These are phyloP conservation scores for Albugo laibachii DNA, from an alignment of 352 stramenopile genomes.

Conservation along the genomic window DNA sequence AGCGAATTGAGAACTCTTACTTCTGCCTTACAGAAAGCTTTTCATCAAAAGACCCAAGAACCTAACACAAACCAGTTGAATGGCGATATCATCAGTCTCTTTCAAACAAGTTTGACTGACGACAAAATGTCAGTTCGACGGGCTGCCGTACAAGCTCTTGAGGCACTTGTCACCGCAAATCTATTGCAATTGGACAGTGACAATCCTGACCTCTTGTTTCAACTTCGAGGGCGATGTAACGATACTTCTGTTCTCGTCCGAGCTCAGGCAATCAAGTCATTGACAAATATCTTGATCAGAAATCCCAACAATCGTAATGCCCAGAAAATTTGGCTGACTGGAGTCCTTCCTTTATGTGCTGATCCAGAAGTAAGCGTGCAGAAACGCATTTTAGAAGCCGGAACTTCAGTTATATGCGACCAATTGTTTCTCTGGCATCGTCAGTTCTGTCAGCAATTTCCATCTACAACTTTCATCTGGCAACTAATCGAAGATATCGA, in stretches of 20 bases:
- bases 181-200: background rate
- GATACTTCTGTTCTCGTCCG: constrained; percentile 60
- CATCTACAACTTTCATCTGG: constrained; percentile 28
- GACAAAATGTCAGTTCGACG: constrained; percentile 73
- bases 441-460: constrained; percentile 12
- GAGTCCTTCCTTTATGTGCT: constrained; percentile 60
- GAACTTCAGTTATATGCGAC: constrained; percentile 40
- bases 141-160: constrained; percentile 51
- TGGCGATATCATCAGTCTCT: constrained; percentile 39
- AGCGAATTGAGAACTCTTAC: constrained; percentile 14
- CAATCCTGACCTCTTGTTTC: constrained; percentile 15
- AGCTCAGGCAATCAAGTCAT: constrained; percentile 62
- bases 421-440: constrained; percentile 39
- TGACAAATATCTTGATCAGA: constrained; percentile 53
- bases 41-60: constrained; percentile 14
- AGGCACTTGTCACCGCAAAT: constrained; percentile 27
- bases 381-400: constrained; percentile 28
- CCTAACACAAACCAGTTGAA: no score
- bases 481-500: constrained; percentile 46
- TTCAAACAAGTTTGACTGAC: constrained; percentile 45
- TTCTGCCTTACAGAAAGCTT: constrained; percentile 26
- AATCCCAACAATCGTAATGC: constrained; percentile 45
- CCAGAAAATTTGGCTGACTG: constrained; percentile 67
- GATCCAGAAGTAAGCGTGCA: constrained; percentile 65
- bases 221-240: constrained; percentile 55